Evolutionary conservation across 768 basidiomycete genomes (phyloP).

Genomic region (Hygrophorus russula): DNA sequence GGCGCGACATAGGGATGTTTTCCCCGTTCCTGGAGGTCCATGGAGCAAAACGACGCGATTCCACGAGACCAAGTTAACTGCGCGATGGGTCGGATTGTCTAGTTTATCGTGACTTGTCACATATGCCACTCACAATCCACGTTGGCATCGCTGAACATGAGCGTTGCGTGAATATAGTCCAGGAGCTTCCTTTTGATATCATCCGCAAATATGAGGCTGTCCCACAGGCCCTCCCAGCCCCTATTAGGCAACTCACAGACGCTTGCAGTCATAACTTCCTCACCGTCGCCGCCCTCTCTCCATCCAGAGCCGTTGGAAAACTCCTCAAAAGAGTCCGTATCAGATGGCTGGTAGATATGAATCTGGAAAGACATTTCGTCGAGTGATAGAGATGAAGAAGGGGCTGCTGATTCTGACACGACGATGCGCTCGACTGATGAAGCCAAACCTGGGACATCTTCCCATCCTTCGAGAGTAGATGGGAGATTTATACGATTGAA

Average conservation of each 20-base stretch:
- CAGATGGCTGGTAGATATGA: slow-evolving; percentile 79
- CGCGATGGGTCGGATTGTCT: slow-evolving; percentile 3
- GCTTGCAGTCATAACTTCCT: slow-evolving; percentile 78
- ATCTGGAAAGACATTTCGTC: slow-evolving; percentile 60
- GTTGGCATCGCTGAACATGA: slow-evolving; percentile 82
- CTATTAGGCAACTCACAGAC: slow-evolving; percentile 81
- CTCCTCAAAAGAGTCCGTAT: slow-evolving; percentile 60
- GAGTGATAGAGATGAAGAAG: slow-evolving; percentile 38
- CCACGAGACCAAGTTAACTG: slow-evolving; percentile 90
- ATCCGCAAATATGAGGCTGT: slow-evolving; percentile 74
- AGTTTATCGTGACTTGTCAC: not conserved
- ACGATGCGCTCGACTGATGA: slow-evolving; percentile 68
- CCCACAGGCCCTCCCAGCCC: slow-evolving; percentile 89
- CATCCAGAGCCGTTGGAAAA: slow-evolving; percentile 47
- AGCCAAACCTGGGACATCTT: slow-evolving; percentile 57
- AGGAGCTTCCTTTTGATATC: slow-evolving; percentile 82
- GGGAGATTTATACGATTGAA: slow-evolving; percentile 61
- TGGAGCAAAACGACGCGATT: slow-evolving; percentile 91
- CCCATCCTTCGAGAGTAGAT: slow-evolving; percentile 69
- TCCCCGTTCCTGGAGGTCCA: slow-evolving; percentile 96
- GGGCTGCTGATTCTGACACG: slow-evolving; percentile 60
- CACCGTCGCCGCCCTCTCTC: slow-evolving; percentile 44
- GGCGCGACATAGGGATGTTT: slow-evolving; percentile 90
- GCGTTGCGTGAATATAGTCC: slow-evolving; percentile 90
- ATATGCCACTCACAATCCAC: slow-evolving; percentile 56